phyloP scores from a whole-genome alignment of 441 rosid species.

The Viola pubescens region DNA sequence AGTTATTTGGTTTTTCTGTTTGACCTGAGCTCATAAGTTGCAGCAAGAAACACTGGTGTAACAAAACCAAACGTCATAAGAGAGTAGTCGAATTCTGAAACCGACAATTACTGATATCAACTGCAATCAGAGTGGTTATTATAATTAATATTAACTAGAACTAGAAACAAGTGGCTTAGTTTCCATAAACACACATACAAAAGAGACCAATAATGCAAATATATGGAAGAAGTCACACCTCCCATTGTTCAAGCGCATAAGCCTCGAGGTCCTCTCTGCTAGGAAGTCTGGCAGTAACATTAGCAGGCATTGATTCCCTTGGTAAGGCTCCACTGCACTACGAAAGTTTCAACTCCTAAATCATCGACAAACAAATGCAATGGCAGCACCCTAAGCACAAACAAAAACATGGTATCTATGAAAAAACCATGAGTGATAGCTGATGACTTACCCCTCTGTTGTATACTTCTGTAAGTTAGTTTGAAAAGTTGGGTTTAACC shows the following conservation, averaged over 20 bases:
- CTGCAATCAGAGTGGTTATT: not conserved
- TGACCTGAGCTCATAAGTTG: slow-evolving; percentile 82
- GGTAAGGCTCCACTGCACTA: slow-evolving; percentile 74
- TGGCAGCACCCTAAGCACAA: slow-evolving; percentile 2
- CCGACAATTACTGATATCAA: not conserved
- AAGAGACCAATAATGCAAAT: slow-evolving; percentile 9
- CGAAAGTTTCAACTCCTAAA: slow-evolving; percentile 21
- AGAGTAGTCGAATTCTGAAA: slow-evolving; percentile 14
- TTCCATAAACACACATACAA: slow-evolving; percentile 9
- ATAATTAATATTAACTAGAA: slow-evolving; percentile 6
- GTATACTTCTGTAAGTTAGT: slow-evolving; percentile 66
- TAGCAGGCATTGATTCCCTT: slow-evolving; percentile 77
- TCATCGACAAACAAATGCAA: slow-evolving; percentile 1
- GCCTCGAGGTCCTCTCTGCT: slow-evolving; percentile 66
- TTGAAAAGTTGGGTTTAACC: slow-evolving; percentile 76
- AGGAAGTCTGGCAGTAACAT: slow-evolving; percentile 52
- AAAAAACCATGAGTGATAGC: not conserved
- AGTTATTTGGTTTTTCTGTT: slow-evolving; percentile 54
- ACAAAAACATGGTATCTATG: slow-evolving; percentile 12
- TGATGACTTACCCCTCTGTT: slow-evolving; percentile 46
- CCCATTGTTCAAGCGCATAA: slow-evolving; percentile 89
- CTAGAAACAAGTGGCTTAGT: not conserved
- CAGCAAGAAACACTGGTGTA: slow-evolving; percentile 73
- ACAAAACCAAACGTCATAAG: slow-evolving; percentile 28
- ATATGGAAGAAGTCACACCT: slow-evolving; percentile 45